Evolutionary conservation across 805 yeast genomes (phyloP).

Genomic region (Starmerella bombi): DNA sequence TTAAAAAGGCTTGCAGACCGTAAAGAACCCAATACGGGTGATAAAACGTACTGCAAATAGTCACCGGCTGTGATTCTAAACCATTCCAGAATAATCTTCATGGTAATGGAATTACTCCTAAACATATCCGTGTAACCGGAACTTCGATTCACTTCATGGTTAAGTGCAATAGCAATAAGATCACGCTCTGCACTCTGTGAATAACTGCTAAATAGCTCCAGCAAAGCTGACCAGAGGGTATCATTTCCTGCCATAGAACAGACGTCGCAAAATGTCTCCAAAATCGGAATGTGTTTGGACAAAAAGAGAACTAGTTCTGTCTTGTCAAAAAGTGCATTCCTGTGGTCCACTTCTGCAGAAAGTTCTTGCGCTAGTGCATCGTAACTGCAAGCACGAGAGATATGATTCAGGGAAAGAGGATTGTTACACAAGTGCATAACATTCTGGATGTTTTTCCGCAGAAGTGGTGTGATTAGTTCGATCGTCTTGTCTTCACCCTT

Average conservation of each 20-base stretch:
- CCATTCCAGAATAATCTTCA: constrained; percentile 8
- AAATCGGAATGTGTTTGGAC: constrained; percentile 1
- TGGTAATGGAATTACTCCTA: constrained; percentile 5
- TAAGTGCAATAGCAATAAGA: constrained; percentile 1
- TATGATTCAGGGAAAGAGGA: background rate
- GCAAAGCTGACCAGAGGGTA: background rate
- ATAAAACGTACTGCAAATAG: background rate
- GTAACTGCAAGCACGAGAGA: constrained; percentile 3
- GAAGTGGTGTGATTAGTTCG: background rate
- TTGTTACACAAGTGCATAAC: background rate
- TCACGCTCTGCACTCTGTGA: background rate
- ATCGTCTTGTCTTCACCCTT: background rate
- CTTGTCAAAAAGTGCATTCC: background rate
- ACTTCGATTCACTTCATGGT: constrained; percentile 1
- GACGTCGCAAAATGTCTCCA: constrained; percentile 7
- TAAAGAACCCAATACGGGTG: background rate
- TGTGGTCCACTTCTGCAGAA: background rate
- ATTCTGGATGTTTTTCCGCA: background rate
- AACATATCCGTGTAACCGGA: background rate
- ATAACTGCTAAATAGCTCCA: constrained; percentile 3
- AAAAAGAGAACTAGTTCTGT: constrained; percentile 6
- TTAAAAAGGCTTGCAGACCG: constrained; percentile 1
- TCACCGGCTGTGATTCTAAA: background rate
- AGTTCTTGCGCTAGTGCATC: background rate
- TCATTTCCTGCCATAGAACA: constrained; percentile 5